phyloP scores from a whole-genome alignment of 2,329 filamentous ascomycete genomes.

The Hawksworthiomyces lignivorus region DNA sequence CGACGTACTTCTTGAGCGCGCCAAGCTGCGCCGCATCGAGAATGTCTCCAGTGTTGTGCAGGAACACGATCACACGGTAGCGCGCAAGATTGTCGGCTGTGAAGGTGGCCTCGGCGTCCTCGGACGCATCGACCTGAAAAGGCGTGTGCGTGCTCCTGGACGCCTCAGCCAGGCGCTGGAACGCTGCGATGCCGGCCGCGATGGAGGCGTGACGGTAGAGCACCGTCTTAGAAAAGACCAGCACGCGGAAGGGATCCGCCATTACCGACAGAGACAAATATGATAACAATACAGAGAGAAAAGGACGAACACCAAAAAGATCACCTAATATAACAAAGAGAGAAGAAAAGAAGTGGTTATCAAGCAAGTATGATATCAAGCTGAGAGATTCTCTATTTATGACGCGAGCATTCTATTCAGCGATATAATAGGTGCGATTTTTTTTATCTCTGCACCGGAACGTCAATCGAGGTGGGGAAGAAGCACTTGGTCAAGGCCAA shows the following conservation, averaged over 20 bases:
- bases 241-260: constrained; percentile 21
- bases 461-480: no score
- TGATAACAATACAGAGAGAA: no score
- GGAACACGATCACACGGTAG: constrained; percentile 30
- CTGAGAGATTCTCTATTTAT: neutral
- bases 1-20: constrained; percentile 26
- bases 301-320: no score
- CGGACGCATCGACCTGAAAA: constrained; percentile 27
- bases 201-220: constrained; percentile 33
- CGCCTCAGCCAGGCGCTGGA: constrained; percentile 22
- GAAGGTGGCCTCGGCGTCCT: constrained; percentile 27
- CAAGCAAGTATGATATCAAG: no score
- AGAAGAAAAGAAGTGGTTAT: no score
- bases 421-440: neutral
- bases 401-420: neutral
- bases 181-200: constrained; percentile 25
- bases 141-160: constrained; percentile 15
- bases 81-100: constrained; percentile 21
- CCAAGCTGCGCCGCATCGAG: constrained; percentile 25
- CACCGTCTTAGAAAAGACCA: constrained; percentile 32
- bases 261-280: neutral
- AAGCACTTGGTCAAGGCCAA: no score
- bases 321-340: no score
- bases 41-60: constrained; percentile 32
- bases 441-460: no score